phyloP scores from a whole-genome alignment of 2,329 filamentous ascomycete genomes.

The Exophiala alcalophila region DNA sequence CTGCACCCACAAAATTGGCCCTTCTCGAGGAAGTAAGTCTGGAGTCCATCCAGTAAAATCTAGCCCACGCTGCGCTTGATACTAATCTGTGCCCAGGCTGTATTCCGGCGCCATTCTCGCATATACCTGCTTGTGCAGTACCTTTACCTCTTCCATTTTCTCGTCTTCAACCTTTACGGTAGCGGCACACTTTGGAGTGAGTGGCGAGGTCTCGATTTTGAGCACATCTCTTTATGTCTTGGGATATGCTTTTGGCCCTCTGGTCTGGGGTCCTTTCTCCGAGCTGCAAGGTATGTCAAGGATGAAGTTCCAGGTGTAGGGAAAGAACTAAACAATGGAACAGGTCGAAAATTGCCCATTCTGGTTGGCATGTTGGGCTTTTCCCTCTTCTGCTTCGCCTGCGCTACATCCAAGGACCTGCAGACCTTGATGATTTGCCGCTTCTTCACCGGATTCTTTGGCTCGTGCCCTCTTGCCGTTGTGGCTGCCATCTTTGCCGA shows the following conservation, averaged over 20 bases:
- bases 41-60: not conserved
- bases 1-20: slow-evolving; percentile 87
- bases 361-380: slow-evolving; percentile 52
- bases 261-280: slow-evolving; percentile 53
- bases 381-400: slow-evolving; percentile 49
- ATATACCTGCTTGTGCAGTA: slow-evolving; percentile 44
- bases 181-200: slow-evolving; percentile 58
- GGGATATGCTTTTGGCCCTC: slow-evolving; percentile 49
- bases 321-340: not conserved
- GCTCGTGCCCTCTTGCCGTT: slow-evolving; percentile 52
- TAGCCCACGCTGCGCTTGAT: not conserved
- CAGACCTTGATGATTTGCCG: slow-evolving; percentile 54
- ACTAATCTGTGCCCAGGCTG: slow-evolving; percentile 12
- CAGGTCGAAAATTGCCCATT: slow-evolving; percentile 47
- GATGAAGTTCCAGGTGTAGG: not conserved
- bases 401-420: slow-evolving; percentile 51
- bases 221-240: slow-evolving; percentile 45
- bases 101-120: slow-evolving; percentile 28
- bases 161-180: slow-evolving; percentile 62
- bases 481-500: slow-evolving; percentile 57
- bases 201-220: slow-evolving; percentile 40
- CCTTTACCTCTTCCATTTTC: slow-evolving; percentile 61
- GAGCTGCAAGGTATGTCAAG: slow-evolving; percentile 46
- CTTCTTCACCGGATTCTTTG: slow-evolving; percentile 55
- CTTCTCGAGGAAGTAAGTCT: slow-evolving; percentile 61